Evolutionary conservation across 2,329 filamentous ascomycete genomes (phyloP).

Genomic region (Reticulascus tulasneorum): DNA sequence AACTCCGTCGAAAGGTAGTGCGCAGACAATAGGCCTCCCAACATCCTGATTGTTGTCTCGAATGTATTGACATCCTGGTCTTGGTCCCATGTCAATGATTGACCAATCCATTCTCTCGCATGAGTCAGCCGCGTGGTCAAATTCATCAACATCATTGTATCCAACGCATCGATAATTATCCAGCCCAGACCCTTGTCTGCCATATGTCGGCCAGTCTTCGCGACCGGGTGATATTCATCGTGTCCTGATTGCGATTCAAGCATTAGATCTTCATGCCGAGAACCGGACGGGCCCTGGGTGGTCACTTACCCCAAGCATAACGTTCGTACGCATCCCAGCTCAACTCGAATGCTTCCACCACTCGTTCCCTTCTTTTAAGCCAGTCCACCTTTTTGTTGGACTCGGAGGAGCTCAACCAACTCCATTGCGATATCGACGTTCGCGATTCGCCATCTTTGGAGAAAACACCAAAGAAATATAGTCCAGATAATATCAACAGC

Average conservation of each 20-base stretch:
- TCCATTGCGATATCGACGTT: conserved; percentile 42
- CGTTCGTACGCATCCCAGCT: conserved; percentile 93
- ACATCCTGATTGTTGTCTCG: conserved; percentile 96
- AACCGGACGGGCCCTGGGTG: background rate
- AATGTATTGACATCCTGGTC: conserved; percentile 96
- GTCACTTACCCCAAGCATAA: conserved; percentile 81
- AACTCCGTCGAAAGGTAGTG: conserved; percentile 89
- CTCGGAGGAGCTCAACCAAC: conserved; percentile 53
- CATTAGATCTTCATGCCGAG: background rate
- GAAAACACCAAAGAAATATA: conserved; percentile 71
- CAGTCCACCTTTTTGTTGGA: conserved; percentile 58
- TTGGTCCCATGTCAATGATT: conserved; percentile 79
- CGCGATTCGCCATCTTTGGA: conserved; percentile 27
- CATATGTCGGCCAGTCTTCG: conserved; percentile 80
- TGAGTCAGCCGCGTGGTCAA: conserved; percentile 79
- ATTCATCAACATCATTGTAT: conserved; percentile 99
- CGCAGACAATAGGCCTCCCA: conserved; percentile 86
- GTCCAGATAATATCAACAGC: conserved; percentile 47
- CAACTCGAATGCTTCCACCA: conserved; percentile 83
- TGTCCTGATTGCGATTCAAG: conserved; percentile 48
- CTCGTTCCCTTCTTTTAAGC: conserved; percentile 70
- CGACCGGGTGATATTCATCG: conserved; percentile 82
- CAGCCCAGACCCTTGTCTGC: conserved; percentile 84
- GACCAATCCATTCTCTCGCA: conserved; percentile 84
- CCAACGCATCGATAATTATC: conserved; percentile 95